Conservation (phyloP, 176 grass and related monocot species). For the Triticum urartu region DNA sequence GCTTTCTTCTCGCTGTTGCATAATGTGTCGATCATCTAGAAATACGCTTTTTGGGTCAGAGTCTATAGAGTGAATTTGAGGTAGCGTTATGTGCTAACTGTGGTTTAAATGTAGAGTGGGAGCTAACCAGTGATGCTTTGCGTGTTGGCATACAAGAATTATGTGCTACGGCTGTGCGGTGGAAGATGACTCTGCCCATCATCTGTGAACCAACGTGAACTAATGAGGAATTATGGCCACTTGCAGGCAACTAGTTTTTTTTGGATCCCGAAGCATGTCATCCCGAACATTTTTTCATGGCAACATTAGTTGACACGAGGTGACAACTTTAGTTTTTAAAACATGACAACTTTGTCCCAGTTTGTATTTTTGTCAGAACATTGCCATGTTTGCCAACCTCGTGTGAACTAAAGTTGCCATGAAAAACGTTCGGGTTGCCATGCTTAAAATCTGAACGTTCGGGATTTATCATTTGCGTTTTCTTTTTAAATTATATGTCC, state of each 20-base stretch:
- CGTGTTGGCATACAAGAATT: background rate
- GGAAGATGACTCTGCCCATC: background rate
- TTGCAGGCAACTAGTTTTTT: background rate
- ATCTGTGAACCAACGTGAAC: background rate
- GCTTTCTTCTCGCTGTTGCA: conserved; percentile 3
- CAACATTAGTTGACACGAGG: too few relatives aligned
- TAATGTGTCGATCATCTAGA: background rate
- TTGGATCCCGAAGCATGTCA: too few relatives aligned
- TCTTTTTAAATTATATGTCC: background rate
- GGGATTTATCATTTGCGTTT: too few relatives aligned
- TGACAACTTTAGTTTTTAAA: too few relatives aligned
- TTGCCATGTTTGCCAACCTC: too few relatives aligned
- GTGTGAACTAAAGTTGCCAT: too few relatives aligned
- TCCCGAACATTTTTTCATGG: too few relatives aligned
- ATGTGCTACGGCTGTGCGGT: background rate
- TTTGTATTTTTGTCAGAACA: too few relatives aligned
- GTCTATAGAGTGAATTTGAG: background rate
- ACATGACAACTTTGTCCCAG: too few relatives aligned
- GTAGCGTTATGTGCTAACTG: background rate
- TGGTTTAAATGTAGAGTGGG: background rate
- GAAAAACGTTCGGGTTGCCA: too few relatives aligned
- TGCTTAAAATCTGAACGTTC: too few relatives aligned
- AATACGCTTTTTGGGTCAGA: background rate
- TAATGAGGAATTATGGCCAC: background rate
- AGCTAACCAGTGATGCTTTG: background rate